Conservation (phyloP, 1,284 basidiomycete genomes). For the Agaricales sp. region DNA sequence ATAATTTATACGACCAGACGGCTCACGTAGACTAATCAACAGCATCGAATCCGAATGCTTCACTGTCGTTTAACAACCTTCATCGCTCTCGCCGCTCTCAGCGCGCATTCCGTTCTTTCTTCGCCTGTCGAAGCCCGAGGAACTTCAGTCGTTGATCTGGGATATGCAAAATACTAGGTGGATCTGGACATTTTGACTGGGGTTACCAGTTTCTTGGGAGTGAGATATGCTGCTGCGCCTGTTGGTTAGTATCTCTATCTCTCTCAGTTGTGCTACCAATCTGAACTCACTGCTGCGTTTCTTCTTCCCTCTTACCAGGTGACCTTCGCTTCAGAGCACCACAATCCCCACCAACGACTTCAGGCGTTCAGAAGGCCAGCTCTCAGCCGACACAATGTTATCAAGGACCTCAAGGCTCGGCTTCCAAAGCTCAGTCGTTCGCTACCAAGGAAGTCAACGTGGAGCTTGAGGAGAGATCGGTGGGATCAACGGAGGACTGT, state of each 20-base stretch:
- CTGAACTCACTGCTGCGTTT: neutral
- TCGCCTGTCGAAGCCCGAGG: neutral
- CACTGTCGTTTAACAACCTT: too few species aligned
- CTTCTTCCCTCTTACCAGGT: conserved; percentile 11
- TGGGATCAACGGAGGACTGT: conserved; percentile 18
- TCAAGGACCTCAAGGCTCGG: conserved; percentile 9
- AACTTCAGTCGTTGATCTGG: conserved; percentile 5
- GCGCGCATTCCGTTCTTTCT: neutral
- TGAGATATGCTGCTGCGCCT: conserved; percentile 6
- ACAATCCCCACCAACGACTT: conserved; percentile 12
- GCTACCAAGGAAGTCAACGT: conserved; percentile 6
- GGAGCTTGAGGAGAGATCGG: neutral
- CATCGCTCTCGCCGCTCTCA: too few species aligned
- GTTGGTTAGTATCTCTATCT: neutral
- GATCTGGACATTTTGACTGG: conserved; percentile 1
- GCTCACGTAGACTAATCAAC: too few species aligned
- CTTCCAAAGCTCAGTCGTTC: conserved; percentile 6
- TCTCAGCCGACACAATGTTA: conserved; percentile 12
- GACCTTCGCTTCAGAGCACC: conserved; percentile 17
- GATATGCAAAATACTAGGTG: conserved; percentile 7
- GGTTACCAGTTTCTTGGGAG: conserved; percentile 5
- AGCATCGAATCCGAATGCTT: too few species aligned
- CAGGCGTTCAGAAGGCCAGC: conserved; percentile 16
- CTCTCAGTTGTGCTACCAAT: neutral
- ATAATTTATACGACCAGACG: too few species aligned